Base-by-base conservation (phyloP, 2,329 filamentous ascomycete genomes). In the Aspergillus piperis region DNA sequence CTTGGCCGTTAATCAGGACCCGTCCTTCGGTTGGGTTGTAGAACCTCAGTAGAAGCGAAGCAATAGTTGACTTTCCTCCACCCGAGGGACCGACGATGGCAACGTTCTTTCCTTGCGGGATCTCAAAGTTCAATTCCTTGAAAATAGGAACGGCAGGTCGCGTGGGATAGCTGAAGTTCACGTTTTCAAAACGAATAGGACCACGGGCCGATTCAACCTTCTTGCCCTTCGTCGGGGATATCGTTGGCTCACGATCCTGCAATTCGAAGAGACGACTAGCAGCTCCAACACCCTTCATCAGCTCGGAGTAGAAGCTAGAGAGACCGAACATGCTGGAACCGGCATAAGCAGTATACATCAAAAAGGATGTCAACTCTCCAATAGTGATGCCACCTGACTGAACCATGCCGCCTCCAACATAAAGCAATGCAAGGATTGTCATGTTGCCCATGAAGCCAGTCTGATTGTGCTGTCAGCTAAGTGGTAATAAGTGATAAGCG, bases 241-340 rank as follows among this genome's bases (percentile, higher is more conserved):
- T 96, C 2, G 88, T 89, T 0, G 93, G 90, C 60, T 91, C 82
- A 64, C 95, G 88, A 75, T 99, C 95, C 74, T 98, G 93, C 5
- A 99, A 84, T 73, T 99, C 95, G 71, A 99, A 99, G 1, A 99
- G 83, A 62, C 95, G 90, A 71, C 90, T 96, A n/a, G 95, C 95
- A 44, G 95, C 95, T 70, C 96, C 95, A 3, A 96, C 94, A 44
- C 96, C 96, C 77, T 99, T 99, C 95, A 99, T 99, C 63, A 99
- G 83, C 74, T 99, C 95, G 0, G 93, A 96, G 77, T 97, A 99
- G 79, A 99, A 99, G 59, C 91, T 92, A 3, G 92, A 96, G 1
- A 99, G 82, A 3, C 95, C 95, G 68, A 98, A 96, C 64, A 99
- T 85, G 77, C 91, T 96, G 52, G 91, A 95, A 17, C 87, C 87